phyloP scores from a whole-genome alignment of 208 protist species.

The Leishmania arabica region DNA sequence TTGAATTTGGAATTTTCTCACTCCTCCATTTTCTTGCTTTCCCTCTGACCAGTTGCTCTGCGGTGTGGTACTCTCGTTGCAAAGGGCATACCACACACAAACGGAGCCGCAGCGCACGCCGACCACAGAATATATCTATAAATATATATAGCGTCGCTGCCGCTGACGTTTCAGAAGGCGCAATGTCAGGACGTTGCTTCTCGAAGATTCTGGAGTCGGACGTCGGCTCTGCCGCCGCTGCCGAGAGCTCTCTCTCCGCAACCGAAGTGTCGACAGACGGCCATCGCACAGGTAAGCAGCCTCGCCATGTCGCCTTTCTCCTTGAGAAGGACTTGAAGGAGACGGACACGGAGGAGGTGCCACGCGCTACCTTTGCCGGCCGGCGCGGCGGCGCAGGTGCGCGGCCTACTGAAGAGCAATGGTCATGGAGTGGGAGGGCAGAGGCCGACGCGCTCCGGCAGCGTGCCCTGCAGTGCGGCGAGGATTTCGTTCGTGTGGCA shows the following conservation, averaged over 20 bases:
- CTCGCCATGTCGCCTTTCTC: slow-evolving; percentile 32
- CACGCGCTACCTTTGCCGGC: neutral
- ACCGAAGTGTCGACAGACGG: slow-evolving; percentile 1
- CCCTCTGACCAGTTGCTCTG: neutral
- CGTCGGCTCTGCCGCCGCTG: slow-evolving; percentile 11
- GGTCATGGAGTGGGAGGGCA: slow-evolving; percentile 16
- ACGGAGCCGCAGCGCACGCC: neutral
- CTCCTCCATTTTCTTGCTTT: neutral
- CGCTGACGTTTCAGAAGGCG: neutral
- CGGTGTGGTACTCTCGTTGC: neutral
- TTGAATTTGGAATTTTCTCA: neutral
- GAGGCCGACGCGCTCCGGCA: slow-evolving; percentile 47
- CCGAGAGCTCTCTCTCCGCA: neutral
- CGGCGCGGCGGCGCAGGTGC: neutral
- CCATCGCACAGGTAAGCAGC: slow-evolving; percentile 1
- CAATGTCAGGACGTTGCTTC: neutral
- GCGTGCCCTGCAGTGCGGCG: slow-evolving; percentile 37
- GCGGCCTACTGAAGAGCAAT: slow-evolving; percentile 2
- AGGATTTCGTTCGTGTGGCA: slow-evolving; percentile 40
- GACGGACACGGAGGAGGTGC: neutral
- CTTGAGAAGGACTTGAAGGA: slow-evolving; percentile 18
- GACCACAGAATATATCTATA: neutral
- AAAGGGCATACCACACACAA: neutral
- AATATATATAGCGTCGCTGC: neutral
- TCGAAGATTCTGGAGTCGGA: neutral